These are phyloP conservation scores for Pouteria campechiana DNA, from an alignment of 179 eudicot species.

Conservation along the genomic window DNA sequence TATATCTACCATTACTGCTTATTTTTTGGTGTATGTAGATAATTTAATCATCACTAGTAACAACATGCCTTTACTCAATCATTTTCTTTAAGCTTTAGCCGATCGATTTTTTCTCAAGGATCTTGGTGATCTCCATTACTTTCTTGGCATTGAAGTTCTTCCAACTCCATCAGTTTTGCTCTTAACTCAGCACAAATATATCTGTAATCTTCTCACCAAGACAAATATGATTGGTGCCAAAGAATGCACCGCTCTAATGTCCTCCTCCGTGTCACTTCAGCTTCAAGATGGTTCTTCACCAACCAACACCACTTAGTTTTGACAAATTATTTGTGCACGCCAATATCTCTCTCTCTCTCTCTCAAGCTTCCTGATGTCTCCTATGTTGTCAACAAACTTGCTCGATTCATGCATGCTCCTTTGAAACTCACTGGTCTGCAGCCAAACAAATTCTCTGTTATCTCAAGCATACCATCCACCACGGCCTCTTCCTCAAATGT, in stretches of 20 bases:
- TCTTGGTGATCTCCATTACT: not conserved
- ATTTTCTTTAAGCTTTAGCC: not conserved
- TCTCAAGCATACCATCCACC: not conserved
- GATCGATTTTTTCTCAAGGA: not conserved
- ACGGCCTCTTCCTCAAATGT: not conserved
- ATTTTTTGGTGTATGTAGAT: not conserved
- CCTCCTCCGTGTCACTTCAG: not conserved
- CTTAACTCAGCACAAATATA: not conserved
- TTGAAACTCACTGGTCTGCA: not conserved
- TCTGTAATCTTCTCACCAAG: not conserved
- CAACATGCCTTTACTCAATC: not conserved
- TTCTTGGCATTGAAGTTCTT: conserved; percentile 1
- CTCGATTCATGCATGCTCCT: not conserved
- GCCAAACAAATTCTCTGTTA: not conserved
- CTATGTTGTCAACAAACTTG: no score
- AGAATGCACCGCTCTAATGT: not conserved
- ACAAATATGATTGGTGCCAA: not conserved
- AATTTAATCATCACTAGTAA: not conserved
- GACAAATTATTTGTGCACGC: not conserved
- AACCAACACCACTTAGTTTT: not conserved
- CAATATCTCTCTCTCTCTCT: not conserved
- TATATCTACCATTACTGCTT: not conserved
- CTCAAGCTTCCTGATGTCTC: no score
- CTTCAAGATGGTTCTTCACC: not conserved
- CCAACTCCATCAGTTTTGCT: not conserved